Conservation (phyloP, 73 alveolate genomes). For the Effrenium voratum region DNA sequence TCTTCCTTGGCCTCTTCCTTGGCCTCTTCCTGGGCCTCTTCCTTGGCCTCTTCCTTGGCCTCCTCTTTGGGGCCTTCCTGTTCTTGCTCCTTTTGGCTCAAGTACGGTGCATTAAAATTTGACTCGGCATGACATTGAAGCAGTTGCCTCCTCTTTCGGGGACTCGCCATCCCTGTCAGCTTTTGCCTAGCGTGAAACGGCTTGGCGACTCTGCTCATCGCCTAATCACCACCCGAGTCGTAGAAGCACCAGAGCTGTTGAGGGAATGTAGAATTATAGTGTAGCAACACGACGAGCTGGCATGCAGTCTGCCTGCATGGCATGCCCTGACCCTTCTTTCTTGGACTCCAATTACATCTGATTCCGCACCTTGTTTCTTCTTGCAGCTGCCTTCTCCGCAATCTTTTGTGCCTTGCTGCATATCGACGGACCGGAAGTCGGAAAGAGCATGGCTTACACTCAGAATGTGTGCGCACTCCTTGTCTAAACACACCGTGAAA, state of each 20-base stretch:
- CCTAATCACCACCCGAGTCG: no score
- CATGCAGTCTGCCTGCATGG: no score
- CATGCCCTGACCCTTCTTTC: no score
- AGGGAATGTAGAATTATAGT: no score
- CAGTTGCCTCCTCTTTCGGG: conserved; percentile 36
- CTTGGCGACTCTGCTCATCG: no score
- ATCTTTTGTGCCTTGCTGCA: conserved; percentile 41
- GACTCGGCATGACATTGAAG: no score
- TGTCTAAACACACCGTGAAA: background rate
- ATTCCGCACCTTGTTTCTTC: conserved; percentile 42
- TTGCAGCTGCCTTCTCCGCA: conserved; percentile 73
- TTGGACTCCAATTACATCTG: no score
- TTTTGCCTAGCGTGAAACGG: conserved; percentile 16
- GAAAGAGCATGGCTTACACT: no score
- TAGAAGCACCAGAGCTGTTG: no score
- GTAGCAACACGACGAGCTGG: no score
- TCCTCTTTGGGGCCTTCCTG: background rate
- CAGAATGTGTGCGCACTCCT: no score
- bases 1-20: background rate
- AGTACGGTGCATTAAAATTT: background rate
- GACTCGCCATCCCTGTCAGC: conserved; percentile 25
- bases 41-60: background rate
- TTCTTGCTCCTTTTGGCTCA: background rate
- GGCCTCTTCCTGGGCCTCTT: background rate
- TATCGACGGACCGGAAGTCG: no score